Evolutionary conservation across 495 filamentous ascomycete species (phyloP).

Genomic region (Filosporella fistucella): DNA sequence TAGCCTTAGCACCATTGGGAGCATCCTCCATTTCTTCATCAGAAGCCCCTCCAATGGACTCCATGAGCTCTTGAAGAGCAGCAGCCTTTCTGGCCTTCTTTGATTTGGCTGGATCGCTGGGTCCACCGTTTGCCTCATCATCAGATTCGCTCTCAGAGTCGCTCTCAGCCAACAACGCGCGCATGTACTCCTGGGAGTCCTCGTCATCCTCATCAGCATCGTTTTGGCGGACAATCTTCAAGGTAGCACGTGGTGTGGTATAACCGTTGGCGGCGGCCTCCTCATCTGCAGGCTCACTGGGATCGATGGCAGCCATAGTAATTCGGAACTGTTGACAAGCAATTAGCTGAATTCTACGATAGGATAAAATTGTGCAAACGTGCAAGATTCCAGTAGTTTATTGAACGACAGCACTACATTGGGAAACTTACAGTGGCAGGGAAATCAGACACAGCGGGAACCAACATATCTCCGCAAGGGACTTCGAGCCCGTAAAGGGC

Average conservation of each 20-base stretch:
- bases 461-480: conserved; percentile 69
- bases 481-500: conserved; percentile 88
- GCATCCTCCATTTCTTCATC: conserved; percentile 61
- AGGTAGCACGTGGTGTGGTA: conserved; percentile 67
- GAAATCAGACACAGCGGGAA: conserved; percentile 69
- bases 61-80: conserved; percentile 65
- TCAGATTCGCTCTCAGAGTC: conserved; percentile 46
- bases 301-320: conserved; percentile 98
- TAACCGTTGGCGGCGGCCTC: conserved; percentile 40
- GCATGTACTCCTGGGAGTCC: conserved; percentile 50
- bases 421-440: conserved; percentile 70
- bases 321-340: conserved; percentile 89
- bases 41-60: conserved; percentile 57
- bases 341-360: conserved; percentile 1
- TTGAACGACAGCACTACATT: not conserved
- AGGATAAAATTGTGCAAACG: not conserved
- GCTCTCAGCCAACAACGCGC: conserved; percentile 41
- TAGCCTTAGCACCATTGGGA: conserved; percentile 39
- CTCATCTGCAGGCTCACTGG: conserved; percentile 65
- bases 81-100: conserved; percentile 75
- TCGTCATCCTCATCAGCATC: conserved; percentile 53
- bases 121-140: conserved; percentile 78
- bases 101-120: conserved; percentile 82
- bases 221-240: conserved; percentile 77
- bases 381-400: not conserved